A percentile compares a stretch with the other conserved stretches of the same genome.
Conservation (phyloP, 2,329 filamentous ascomycete species). For the Ascochyta koolunga region DNA sequence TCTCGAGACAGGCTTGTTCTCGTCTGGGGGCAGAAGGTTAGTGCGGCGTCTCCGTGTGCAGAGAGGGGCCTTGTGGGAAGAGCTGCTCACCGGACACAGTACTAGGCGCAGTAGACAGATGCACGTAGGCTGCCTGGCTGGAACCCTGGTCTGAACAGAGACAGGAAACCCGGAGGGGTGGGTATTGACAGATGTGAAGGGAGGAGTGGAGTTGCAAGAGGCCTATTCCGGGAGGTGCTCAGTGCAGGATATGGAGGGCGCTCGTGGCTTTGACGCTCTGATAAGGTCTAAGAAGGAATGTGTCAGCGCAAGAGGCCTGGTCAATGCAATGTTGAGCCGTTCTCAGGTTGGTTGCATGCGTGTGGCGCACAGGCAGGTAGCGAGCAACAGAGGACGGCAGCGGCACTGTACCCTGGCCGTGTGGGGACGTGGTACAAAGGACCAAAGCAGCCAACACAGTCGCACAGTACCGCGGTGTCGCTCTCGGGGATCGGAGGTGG, state of each 20-base stretch:
- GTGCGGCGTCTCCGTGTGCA: slow-evolving; percentile 27
- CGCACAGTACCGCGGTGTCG: slow-evolving; percentile 35
- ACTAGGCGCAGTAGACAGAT: slow-evolving; percentile 20
- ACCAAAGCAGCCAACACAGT: slow-evolving; percentile 43
- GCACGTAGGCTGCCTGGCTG: slow-evolving; percentile 25
- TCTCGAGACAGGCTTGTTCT: slow-evolving; percentile 34
- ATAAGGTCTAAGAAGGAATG: slow-evolving; percentile 24
- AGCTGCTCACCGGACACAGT: slow-evolving; percentile 34
- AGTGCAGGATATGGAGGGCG: slow-evolving; percentile 22
- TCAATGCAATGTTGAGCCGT: slow-evolving; percentile 32
- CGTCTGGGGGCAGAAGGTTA: slow-evolving; percentile 42
- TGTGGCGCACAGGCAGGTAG: slow-evolving; percentile 46
- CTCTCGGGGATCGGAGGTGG: no score
- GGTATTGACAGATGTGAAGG: slow-evolving; percentile 28
- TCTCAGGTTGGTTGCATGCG: slow-evolving; percentile 41
- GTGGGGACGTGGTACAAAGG: slow-evolving; percentile 41
- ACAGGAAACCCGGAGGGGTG: slow-evolving; percentile 25
- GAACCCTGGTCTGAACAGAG: slow-evolving; percentile 23
- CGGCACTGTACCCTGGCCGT: slow-evolving; percentile 37
- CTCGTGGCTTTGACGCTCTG: slow-evolving; percentile 37
- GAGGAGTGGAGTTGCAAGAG: slow-evolving; percentile 24
- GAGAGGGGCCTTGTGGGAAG: slow-evolving; percentile 20
- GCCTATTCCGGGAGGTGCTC: slow-evolving; percentile 29
- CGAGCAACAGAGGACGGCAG: slow-evolving; percentile 44
- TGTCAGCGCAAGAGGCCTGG: slow-evolving; percentile 39